Conservation (phyloP, 2,329 filamentous ascomycete species). For the Phaeosphaeriaceae sp. region DNA sequence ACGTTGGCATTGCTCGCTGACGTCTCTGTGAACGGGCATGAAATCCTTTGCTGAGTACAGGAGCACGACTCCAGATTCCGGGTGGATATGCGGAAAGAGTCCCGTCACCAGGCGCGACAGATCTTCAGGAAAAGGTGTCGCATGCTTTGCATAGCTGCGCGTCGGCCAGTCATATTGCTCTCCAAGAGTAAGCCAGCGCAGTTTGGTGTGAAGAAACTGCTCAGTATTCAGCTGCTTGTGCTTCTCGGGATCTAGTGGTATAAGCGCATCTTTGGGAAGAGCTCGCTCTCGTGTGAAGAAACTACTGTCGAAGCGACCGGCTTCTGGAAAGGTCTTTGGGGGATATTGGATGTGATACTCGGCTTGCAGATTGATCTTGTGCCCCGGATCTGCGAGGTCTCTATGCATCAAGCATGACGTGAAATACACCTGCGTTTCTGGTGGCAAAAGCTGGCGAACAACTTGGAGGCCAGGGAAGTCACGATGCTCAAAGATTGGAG, state of each 20-base stretch:
- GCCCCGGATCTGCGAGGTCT: constrained; percentile 75
- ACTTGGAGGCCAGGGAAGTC: constrained; percentile 70
- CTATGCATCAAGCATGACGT: constrained; percentile 79
- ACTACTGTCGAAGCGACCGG: constrained; percentile 34
- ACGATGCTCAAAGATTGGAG: constrained; percentile 43
- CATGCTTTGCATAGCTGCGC: constrained; percentile 76
- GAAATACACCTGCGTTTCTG: constrained; percentile 73
- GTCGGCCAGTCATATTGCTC: constrained; percentile 97
- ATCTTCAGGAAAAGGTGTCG: constrained; percentile 79
- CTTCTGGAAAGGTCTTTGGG: constrained; percentile 44
- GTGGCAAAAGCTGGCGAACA: constrained; percentile 76
- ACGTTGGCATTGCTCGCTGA: constrained; percentile 84
- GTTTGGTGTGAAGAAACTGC: constrained; percentile 77
- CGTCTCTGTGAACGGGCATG: constrained; percentile 91
- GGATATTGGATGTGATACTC: constrained; percentile 77
- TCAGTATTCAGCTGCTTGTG: constrained; percentile 77
- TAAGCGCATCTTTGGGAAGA: constrained; percentile 28
- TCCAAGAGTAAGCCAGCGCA: constrained; percentile 94
- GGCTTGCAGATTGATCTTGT: constrained; percentile 87
- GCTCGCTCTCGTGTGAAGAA: constrained; percentile 45
- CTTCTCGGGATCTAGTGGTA: constrained; percentile 72
- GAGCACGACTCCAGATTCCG: constrained; percentile 93
- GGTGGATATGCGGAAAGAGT: constrained; percentile 79
- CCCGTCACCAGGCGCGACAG: constrained; percentile 72
- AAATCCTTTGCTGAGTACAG: constrained; percentile 91